Percentiles rank a stretch among this genome's conserved stretches.
These are phyloP conservation scores for Lentithecium fluviatile DNA, from an alignment of 495 filamentous ascomycete genomes.

Conservation along the genomic window DNA sequence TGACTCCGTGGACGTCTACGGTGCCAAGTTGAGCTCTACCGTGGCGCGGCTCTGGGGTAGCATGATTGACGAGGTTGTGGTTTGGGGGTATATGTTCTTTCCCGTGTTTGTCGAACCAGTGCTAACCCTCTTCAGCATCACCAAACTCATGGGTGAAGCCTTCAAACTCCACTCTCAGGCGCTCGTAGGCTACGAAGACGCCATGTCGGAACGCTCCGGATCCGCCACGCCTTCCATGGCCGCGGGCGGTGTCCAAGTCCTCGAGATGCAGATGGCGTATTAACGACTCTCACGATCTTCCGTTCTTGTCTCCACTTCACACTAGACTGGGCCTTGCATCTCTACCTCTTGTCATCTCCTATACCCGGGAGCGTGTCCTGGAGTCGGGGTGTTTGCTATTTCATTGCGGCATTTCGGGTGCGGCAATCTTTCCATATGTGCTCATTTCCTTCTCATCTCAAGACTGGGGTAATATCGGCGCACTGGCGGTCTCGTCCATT, in stretches of 20 bases:
- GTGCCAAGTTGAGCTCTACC: slow-evolving; percentile 80
- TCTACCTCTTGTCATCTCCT: slow-evolving; percentile 31
- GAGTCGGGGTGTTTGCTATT: slow-evolving; percentile 27
- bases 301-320: slow-evolving; percentile 2
- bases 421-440: slow-evolving; percentile 14
- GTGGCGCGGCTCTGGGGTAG: slow-evolving; percentile 95
- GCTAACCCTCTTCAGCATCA: slow-evolving; percentile 64
- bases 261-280: slow-evolving; percentile 44
- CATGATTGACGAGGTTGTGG: slow-evolving; percentile 97
- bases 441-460: slow-evolving; percentile 14
- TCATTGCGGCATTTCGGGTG: slow-evolving; percentile 23
- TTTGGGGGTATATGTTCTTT: slow-evolving; percentile 77
- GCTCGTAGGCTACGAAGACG: slow-evolving; percentile 89
- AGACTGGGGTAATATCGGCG: slow-evolving; percentile 24
- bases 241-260: slow-evolving; percentile 34
- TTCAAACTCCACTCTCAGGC: slow-evolving; percentile 97
- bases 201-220: slow-evolving; percentile 43
- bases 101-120: slow-evolving; percentile 3
- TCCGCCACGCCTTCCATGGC: slow-evolving; percentile 40
- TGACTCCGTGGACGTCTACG: slow-evolving; percentile 74
- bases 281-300: slow-evolving; percentile 30
- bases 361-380: slow-evolving; percentile 35
- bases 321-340: slow-evolving; percentile 34
- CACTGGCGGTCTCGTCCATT: slow-evolving; percentile 20
- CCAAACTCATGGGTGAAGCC: slow-evolving; percentile 95